Percentiles rank a stretch among this genome's conserved stretches.
phyloP scores from a whole-genome alignment of 805 yeast species.

The Candida wancherniae region DNA sequence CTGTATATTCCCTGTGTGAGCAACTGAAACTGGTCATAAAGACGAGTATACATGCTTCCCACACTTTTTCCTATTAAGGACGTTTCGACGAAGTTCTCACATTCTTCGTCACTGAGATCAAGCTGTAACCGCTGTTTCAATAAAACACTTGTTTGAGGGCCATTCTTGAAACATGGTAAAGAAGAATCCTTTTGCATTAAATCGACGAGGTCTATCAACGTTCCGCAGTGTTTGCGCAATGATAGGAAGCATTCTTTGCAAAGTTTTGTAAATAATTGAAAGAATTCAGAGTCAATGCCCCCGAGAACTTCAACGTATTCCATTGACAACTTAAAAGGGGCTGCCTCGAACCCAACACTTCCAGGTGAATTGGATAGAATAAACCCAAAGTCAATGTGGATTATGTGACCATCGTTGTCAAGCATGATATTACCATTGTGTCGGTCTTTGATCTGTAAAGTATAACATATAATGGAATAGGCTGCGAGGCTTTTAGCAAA shows the following conservation, averaged over 20 bases:
- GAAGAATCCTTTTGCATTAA: slow-evolving; percentile 89
- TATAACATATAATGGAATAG: slow-evolving; percentile 84
- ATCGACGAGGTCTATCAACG: slow-evolving; percentile 77
- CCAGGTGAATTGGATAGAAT: slow-evolving; percentile 93
- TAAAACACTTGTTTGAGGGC: slow-evolving; percentile 75
- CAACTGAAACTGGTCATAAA: slow-evolving; percentile 93
- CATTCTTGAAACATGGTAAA: slow-evolving; percentile 88
- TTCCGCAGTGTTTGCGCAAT: slow-evolving; percentile 68
- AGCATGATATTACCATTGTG: slow-evolving; percentile 98
- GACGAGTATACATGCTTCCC: slow-evolving; percentile 83
- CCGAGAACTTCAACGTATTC: slow-evolving; percentile 90
- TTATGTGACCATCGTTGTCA: slow-evolving; percentile 91
- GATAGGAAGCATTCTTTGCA: slow-evolving; percentile 72
- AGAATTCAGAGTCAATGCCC: slow-evolving; percentile 62
- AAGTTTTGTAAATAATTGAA: slow-evolving; percentile 53
- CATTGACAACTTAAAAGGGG: slow-evolving; percentile 87
- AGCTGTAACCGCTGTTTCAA: slow-evolving; percentile 78
- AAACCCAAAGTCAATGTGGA: slow-evolving; percentile 95
- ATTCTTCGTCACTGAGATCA: slow-evolving; percentile 65
- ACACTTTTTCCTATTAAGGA: slow-evolving; percentile 72
- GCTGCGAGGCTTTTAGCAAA: slow-evolving; percentile 87
- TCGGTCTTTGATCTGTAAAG: slow-evolving; percentile 90
- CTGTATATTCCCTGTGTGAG: slow-evolving; percentile 90
- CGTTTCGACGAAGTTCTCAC: slow-evolving; percentile 74
- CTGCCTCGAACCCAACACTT: slow-evolving; percentile 94